phyloP scores from a whole-genome alignment of 345 rosid species.

The Diplotaxis tenuifolia region DNA sequence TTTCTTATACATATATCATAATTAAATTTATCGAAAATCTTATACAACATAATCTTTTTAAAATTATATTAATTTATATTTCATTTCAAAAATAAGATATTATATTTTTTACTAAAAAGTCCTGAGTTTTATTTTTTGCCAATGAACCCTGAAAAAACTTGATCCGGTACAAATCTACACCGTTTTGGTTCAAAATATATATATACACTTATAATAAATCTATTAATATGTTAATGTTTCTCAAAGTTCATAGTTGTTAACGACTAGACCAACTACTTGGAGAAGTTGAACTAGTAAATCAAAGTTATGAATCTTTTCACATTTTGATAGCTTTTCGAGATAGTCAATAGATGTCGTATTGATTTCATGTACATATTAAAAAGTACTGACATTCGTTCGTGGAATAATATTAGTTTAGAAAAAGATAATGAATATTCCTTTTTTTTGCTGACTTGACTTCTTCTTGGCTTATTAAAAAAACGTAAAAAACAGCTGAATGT shows the following conservation, averaged over 20 bases:
- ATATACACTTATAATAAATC: neutral
- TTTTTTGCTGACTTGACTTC: constrained; percentile 7
- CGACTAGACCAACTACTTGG: constrained; percentile 18
- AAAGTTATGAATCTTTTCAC: neutral
- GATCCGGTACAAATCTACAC: neutral
- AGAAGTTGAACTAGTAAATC: neutral
- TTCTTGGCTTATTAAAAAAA: neutral
- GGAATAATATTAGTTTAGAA: neutral
- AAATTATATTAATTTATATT: neutral
- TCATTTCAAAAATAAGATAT: neutral
- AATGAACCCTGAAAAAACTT: too few relatives aligned
- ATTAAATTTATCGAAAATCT: neutral
- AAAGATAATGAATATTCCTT: neutral
- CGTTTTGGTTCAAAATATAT: neutral
- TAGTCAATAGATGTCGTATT: neutral
- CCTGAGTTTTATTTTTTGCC: neutral
- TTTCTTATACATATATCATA: neutral
- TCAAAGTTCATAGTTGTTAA: neutral
- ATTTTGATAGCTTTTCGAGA: neutral
- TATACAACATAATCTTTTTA: neutral
- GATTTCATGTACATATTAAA: neutral
- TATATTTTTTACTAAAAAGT: neutral
- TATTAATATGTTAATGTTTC: neutral
- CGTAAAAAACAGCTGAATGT: constrained; percentile 57
- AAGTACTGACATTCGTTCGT: neutral